A percentile compares a stretch with the other conserved stretches of the same genome.
phyloP scores from a whole-genome alignment of 768 basidiomycete species.

The Termitomyces sp. region DNA sequence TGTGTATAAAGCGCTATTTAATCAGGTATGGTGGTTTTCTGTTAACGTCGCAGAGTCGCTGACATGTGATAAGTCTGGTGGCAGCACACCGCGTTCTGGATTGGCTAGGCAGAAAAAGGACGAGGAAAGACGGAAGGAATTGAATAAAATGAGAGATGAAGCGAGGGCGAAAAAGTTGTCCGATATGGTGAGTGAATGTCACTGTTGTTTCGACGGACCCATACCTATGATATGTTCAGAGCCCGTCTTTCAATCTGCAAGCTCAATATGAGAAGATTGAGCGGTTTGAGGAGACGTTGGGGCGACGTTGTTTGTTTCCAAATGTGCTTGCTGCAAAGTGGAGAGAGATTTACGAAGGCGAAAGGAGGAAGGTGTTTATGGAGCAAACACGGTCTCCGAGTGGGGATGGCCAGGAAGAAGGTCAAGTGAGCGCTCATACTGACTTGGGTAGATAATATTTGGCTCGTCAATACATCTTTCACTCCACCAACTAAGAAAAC shows the following conservation, averaged over 20 bases:
- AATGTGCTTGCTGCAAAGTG: constrained; percentile 56
- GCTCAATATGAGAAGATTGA: constrained; percentile 55
- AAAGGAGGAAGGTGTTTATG: constrained; percentile 20
- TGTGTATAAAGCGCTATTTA: constrained; percentile 64
- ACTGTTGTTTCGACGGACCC: not conserved
- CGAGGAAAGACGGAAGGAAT: constrained; percentile 65
- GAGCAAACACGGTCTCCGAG: constrained; percentile 24
- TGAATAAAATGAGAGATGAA: constrained; percentile 68
- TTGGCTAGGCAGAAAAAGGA: constrained; percentile 44
- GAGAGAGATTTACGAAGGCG: constrained; percentile 40
- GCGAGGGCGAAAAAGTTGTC: constrained; percentile 49
- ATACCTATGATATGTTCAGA: constrained; percentile 24
- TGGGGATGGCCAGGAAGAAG: constrained; percentile 31
- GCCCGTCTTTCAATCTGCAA: constrained; percentile 49
- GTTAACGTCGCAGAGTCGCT: not conserved
- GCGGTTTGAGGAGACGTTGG: constrained; percentile 55
- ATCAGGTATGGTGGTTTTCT: constrained; percentile 31
- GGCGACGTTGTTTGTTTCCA: constrained; percentile 33
- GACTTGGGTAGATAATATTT: not conserved
- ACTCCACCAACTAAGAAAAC: too few species aligned
- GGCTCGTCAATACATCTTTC: not conserved
- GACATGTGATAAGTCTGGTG: constrained; percentile 28
- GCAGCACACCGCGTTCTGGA: constrained; percentile 38
- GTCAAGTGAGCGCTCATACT: constrained; percentile 24
- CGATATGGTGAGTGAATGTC: constrained; percentile 43